Evolutionary conservation across 1,284 basidiomycete genomes (phyloP), one percentile per base, ranked within the genome.

Genomic region (Gymnopus androsaceus): DNA sequence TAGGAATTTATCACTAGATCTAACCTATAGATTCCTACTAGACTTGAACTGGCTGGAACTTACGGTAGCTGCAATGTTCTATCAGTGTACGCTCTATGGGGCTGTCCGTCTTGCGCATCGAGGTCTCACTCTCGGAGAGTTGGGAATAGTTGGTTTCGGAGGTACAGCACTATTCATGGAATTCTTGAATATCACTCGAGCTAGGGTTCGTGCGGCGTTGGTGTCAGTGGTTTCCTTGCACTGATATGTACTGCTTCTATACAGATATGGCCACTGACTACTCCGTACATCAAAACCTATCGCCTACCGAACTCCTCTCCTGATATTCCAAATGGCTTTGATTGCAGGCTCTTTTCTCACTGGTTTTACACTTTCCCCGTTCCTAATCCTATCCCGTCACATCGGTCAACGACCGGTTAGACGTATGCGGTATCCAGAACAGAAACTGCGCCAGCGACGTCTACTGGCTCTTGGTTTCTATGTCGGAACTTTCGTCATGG

Each of bases 101-200:
- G 92, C 92, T 51, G 84, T 97, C 48, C 83, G 96, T 21, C 79
- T 99, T 31, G 96, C 95, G 0, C 88, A 97, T 63, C 84, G 90
- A 23, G 93, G 92, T 12, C 96, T 98, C 72, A 99, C 96, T 0
- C 80, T 99, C 1, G 97, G 97, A 46, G 97, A 99, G 70, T 81
- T 98, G 9, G 88, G 88, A 17, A 75, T 98, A 21, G 90, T 97
- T 14, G 88, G 89, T 36, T 91, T 92, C 61, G 91, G 94, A 41
- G 94, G 92, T 15, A 92, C 94, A 1, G 88, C 89, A 1, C 69
- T 99, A 33, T 89, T 87, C 64, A 87, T 95, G 77, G 97, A 99
- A 69, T 78, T 88, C 19, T 73, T 94, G 56, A 92, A 91, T 64
- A 69, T 95, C 56, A 95, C 93, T 1, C 84, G 85, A 49, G 86